phyloP scores from a whole-genome alignment of 1,284 basidiomycete genomes.

The Vanrija sp. region DNA sequence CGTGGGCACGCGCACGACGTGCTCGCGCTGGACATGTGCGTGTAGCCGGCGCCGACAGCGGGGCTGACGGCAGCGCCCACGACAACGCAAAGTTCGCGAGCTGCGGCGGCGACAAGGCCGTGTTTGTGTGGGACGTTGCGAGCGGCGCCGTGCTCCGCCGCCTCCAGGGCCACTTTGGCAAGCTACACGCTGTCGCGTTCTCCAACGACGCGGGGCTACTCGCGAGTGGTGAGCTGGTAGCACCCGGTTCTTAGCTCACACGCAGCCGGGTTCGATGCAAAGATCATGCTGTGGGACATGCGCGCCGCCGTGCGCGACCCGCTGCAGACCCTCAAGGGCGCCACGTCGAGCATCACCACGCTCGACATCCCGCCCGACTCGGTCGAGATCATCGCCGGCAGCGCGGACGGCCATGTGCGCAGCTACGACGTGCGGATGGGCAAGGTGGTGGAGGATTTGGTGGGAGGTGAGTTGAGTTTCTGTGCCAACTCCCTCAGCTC shows the following conservation, averaged over 20 bases:
- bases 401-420: conserved; percentile 84
- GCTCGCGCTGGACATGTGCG: conserved; percentile 79
- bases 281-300: conserved; percentile 83
- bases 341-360: conserved; percentile 81
- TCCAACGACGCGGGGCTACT: conserved; percentile 71
- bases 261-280: conserved; percentile 62
- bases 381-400: conserved; percentile 70
- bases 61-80: conserved; percentile 59
- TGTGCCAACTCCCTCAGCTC: not conserved
- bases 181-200: conserved; percentile 86
- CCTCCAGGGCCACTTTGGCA: conserved; percentile 81
- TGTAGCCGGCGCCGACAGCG: not conserved
- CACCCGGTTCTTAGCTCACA: not conserved
- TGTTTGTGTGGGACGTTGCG: conserved; percentile 94
- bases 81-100: conserved; percentile 93
- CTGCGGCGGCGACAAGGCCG: conserved; percentile 85
- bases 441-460: conserved; percentile 77
- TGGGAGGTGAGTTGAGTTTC: conserved; percentile 66
- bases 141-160: conserved; percentile 75
- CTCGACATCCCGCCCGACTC: conserved; percentile 58
- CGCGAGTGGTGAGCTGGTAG: conserved; percentile 64
- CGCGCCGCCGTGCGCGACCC: conserved; percentile 73
- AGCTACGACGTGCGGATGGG: conserved; percentile 93
- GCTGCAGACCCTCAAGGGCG: conserved; percentile 88
- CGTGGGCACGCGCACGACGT: conserved; percentile 91